Conservation (phyloP, 2,329 filamentous ascomycete genomes). For the Trichoderma atrobrunneum region DNA sequence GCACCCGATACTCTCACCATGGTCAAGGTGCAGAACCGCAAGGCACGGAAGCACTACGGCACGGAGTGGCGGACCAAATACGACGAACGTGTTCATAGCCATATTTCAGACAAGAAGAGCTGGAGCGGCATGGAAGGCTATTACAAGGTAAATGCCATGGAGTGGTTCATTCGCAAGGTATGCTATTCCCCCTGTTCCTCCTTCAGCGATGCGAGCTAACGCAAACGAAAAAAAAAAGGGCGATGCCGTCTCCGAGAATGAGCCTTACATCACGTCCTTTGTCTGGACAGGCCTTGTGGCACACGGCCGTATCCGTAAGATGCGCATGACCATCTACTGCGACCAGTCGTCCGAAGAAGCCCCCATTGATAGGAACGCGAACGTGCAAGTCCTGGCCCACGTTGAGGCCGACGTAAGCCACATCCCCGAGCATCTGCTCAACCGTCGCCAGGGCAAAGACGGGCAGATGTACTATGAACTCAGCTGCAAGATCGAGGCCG, state of each 20-base stretch:
- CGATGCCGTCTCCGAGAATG: constrained; percentile 40
- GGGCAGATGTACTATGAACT: constrained; percentile 41
- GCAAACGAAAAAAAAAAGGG: constrained; percentile 27
- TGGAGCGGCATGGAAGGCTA: constrained; percentile 39
- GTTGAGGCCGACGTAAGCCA: constrained; percentile 41
- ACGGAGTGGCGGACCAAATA: constrained; percentile 34
- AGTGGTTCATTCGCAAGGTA: constrained; percentile 44
- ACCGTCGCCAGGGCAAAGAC: constrained; percentile 35
- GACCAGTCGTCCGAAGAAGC: constrained; percentile 32
- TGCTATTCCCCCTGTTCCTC: background rate
- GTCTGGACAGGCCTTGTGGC: constrained; percentile 33
- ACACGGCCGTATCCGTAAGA: constrained; percentile 33
- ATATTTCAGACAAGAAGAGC: constrained; percentile 33
- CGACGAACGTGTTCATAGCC: constrained; percentile 30
- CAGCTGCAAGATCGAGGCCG: constrained; percentile 39
- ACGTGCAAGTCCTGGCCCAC: constrained; percentile 36
- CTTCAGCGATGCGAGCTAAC: background rate
- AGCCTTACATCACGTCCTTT: constrained; percentile 36
- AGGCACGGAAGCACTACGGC: constrained; percentile 45
- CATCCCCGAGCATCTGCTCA: constrained; percentile 38
- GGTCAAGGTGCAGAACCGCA: constrained; percentile 40
- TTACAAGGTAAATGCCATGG: constrained; percentile 40
- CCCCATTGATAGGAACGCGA: constrained; percentile 36
- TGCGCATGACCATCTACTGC: constrained; percentile 39
- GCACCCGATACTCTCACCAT: constrained; percentile 34